These are phyloP conservation scores for Collybia mongolica DNA, from an alignment of 768 basidiomycete genomes.

Conservation along the genomic window DNA sequence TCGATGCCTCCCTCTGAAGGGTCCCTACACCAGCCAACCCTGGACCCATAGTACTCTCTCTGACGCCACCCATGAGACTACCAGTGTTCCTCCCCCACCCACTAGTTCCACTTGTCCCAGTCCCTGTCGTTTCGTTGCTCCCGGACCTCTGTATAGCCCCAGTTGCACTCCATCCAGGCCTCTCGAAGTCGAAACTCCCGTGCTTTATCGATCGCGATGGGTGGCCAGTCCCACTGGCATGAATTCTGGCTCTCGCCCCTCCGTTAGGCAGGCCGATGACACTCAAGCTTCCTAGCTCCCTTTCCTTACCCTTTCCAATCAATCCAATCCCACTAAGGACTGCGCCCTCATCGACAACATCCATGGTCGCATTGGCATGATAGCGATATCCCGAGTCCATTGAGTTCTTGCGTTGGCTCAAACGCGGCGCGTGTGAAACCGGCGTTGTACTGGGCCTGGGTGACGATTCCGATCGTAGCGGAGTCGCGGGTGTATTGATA, in stretches of 20 bases:
- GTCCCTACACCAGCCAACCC: constrained; percentile 47
- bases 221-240: constrained; percentile 9
- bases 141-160: constrained; percentile 44
- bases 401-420: constrained; percentile 23
- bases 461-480: constrained; percentile 10
- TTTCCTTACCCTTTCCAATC: constrained; percentile 20
- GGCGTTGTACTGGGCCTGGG: constrained; percentile 5
- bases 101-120: constrained; percentile 28
- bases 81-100: constrained; percentile 20
- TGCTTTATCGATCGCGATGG: constrained; percentile 49
- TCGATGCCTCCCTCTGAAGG: constrained; percentile 36
- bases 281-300: constrained; percentile 24
- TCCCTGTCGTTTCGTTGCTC: constrained; percentile 33
- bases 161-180: constrained; percentile 47
- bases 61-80: constrained; percentile 9
- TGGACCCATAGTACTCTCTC: constrained; percentile 38
- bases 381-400: constrained; percentile 37
- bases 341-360: constrained; percentile 36
- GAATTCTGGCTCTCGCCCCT: constrained; percentile 9
- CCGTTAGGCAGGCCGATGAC: constrained; percentile 22
- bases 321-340: constrained; percentile 11
- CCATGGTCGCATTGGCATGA: constrained; percentile 26
- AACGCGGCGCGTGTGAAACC: constrained; percentile 10
- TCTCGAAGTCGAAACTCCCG: constrained; percentile 77
- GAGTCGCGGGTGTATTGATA: constrained; percentile 31